phyloP scores from a whole-genome alignment of 164 flowering plant genomes.

The Magnolia sinica region DNA sequence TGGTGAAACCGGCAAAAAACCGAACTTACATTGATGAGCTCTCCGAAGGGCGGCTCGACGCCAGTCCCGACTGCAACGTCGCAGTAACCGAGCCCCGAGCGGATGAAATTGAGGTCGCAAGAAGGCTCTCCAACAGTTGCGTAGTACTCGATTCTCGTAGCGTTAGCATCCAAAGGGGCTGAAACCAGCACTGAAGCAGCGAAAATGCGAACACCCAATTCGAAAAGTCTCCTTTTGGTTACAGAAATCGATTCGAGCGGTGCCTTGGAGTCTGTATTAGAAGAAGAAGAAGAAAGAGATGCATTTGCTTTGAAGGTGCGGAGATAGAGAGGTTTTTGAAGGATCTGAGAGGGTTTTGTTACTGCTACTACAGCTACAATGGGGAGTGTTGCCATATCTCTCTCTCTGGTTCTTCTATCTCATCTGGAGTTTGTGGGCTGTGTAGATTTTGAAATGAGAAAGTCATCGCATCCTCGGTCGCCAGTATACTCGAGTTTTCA shows the following conservation, averaged over 20 bases:
- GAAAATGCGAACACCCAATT: slow-evolving; percentile 52
- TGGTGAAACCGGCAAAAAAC: background rate
- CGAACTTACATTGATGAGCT: slow-evolving; percentile 75
- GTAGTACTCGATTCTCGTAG: slow-evolving; percentile 80
- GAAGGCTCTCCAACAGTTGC: slow-evolving; percentile 54
- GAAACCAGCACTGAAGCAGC: slow-evolving; percentile 50
- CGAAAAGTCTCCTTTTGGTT: slow-evolving; percentile 28
- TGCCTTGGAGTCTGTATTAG: slow-evolving; percentile 10
- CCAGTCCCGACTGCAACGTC: slow-evolving; percentile 69
- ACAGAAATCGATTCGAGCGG: slow-evolving; percentile 14
- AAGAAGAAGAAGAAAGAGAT: slow-evolving; percentile 11
- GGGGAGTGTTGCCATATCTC: slow-evolving; percentile 28
- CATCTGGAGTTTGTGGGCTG: slow-evolving; percentile 25
- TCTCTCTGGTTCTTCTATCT: slow-evolving; percentile 6
- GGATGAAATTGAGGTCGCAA: slow-evolving; percentile 61
- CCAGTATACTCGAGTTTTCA: background rate
- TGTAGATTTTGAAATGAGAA: background rate
- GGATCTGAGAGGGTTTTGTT: slow-evolving; percentile 21
- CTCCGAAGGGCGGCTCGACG: slow-evolving; percentile 48
- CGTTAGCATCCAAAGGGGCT: slow-evolving; percentile 65
- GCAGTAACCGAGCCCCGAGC: slow-evolving; percentile 82
- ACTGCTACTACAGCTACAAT: slow-evolving; percentile 23
- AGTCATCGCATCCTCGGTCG: background rate
- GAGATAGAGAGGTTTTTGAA: background rate
- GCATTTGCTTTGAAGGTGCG: slow-evolving; percentile 12